A percentile compares a stretch with the other conserved stretches of the same genome.
phyloP scores from a whole-genome alignment of 352 stramenopile genomes.

The Phytophthora parvispora region DNA sequence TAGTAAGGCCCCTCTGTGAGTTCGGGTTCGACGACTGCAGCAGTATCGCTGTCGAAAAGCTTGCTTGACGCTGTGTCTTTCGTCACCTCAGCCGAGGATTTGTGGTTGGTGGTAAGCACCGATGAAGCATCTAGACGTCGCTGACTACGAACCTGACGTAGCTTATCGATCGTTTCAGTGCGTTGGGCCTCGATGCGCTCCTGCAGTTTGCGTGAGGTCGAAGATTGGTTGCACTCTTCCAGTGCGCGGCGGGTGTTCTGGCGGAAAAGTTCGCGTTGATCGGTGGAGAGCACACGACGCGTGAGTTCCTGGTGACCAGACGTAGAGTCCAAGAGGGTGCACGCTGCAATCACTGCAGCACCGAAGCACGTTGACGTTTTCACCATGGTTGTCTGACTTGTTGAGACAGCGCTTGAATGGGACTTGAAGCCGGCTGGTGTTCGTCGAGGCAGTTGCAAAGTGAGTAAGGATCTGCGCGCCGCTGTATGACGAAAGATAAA shows the following conservation, averaged over 20 bases:
- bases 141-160: neutral
- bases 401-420: neutral
- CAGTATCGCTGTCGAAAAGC: constrained; percentile 15
- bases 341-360: neutral
- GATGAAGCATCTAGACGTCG: neutral
- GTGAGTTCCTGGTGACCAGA: neutral
- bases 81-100: constrained; percentile 13
- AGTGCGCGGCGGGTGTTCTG: neutral
- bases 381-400: neutral
- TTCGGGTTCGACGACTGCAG: constrained; percentile 26
- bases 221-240: neutral
- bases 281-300: neutral
- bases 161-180: neutral
- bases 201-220: neutral
- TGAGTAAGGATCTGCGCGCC: neutral
- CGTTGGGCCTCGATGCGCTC: neutral
- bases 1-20: constrained; percentile 40
- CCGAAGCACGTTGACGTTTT: neutral
- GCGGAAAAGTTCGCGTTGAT: neutral
- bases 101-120: constrained; percentile 14
- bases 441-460: neutral
- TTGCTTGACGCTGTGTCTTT: constrained; percentile 11
- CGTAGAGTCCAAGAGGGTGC: neutral
- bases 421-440: neutral
- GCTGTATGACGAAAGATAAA: too few relatives aligned